Base-by-base conservation (phyloP, 108 stramenopile genomes). In the Pseudonitzschia delicatissima region DNA sequence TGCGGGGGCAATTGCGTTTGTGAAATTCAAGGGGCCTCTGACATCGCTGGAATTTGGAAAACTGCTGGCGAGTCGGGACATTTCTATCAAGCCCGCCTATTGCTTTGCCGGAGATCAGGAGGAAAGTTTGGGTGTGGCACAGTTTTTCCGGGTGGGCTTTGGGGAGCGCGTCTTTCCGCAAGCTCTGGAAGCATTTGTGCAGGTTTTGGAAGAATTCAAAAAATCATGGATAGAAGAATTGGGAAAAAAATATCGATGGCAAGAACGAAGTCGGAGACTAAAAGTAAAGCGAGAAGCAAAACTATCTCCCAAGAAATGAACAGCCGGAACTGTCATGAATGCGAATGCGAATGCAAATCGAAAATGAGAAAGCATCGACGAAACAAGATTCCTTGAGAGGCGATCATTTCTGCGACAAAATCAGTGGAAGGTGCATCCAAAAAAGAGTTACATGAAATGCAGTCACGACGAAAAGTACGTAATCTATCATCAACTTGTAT, bases 41-140 rank as follows among this genome's bases (percentile, higher is more conserved):
- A 78, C 87, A 13, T 78, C 85, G 1, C 45, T 68, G 8, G 68
- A 84, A 45, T 58, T 91, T 2, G 90, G 90, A 21, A 27, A 50
- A 11, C 63, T 77, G 18, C 69, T 91, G 72, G 85, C 77, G 9
- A 45, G 60, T 17, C 57, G 34, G 9, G 84, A 85, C 11, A 83
- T 91, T 52, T 79, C 79, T 7, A 82, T 91, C 58, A 91, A 91
- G 47, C 90, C 90, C 29, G 78, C 85, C 18, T 91, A 86, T 64
- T 91, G 90, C 60, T 91, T 91, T 52, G 28, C 67, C 2, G 77
- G 69, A 13, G 31, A 64, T 33, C 2, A 61, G 45, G 32, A 15
- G 5, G 51, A 13, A 13, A 23, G 9, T 13, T 66, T 33, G 1
- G 57, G 67, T 33, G 58, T 51, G 4, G 58, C 66, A 5, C 70